phyloP scores from a whole-genome alignment of 441 rosid genomes.

The Corymbia calophylla region DNA sequence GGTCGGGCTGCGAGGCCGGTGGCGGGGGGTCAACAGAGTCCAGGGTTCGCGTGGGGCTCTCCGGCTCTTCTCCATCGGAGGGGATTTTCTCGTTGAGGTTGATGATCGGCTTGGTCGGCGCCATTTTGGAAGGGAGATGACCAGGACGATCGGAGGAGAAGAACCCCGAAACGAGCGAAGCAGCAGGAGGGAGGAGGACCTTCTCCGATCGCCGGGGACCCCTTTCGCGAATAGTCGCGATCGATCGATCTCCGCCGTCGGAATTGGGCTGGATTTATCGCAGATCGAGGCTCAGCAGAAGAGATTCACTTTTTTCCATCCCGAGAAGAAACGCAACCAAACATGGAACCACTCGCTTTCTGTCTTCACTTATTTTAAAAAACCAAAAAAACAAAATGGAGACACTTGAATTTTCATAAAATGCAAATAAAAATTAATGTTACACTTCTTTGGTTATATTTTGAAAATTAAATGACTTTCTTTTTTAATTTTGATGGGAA shows the following conservation, averaged over 20 bases:
- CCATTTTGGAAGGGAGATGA: constrained; percentile 14
- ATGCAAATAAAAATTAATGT: neutral
- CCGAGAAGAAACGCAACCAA: too few relatives aligned
- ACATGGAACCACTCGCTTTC: too few relatives aligned
- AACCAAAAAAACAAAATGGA: too few relatives aligned
- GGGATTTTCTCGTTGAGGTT: constrained; percentile 19
- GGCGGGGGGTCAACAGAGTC: neutral
- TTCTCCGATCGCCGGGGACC: neutral
- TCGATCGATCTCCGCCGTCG: neutral
- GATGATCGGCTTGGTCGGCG: constrained; percentile 28
- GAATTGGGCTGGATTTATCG: neutral
- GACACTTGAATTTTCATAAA: neutral
- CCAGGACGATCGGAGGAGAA: neutral
- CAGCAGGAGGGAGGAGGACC: neutral
- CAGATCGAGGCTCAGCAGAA: neutral
- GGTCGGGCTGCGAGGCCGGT: neutral
- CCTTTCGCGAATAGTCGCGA: neutral
- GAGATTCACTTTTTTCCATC: neutral
- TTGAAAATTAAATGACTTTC: neutral
- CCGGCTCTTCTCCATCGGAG: constrained; percentile 16
- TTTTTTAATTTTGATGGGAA: too few relatives aligned
- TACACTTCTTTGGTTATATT: too few relatives aligned
- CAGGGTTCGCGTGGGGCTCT: neutral
- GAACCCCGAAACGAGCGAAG: neutral
- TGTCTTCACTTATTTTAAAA: too few relatives aligned